Base-by-base conservation (phyloP, 768 basidiomycete species). In the Suillus placidus region DNA sequence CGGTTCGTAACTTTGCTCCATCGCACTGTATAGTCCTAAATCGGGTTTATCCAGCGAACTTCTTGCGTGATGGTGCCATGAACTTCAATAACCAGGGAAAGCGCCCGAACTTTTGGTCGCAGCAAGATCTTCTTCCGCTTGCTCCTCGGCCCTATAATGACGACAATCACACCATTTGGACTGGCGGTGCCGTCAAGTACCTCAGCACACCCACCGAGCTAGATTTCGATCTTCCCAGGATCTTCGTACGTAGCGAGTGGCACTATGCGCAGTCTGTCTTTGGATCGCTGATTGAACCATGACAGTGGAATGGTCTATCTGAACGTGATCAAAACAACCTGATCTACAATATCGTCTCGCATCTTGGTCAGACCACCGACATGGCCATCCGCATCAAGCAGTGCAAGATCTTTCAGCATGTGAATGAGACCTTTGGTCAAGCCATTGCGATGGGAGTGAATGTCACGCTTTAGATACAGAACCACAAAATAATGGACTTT, bases 111-210 rank as follows among this genome's bases (percentile, higher is more conserved):
- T 80, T 78, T 69, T 70, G 75, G 63, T 80, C 80, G 3, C 79
- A 80, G 34, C 72, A 76, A 56, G 71, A 75, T 62, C 65, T 73
- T 60, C 74, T 81, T 57, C 68, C 77, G 47, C 71, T 82, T 26
- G 71, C 69, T 38, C 69, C 71, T 26, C 74, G 76, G 7, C 73
- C 77, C 12, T 81, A 78, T 67, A 73, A 77, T 42, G 76, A 80
- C 37, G 80, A 81, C 18, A 80, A 78, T 37, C 80, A 81, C 63
- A 80, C 79, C 55, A 72, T 75, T 54, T 81, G 81, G 81, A 72
- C 71, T 7, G 80, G 81, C 20, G 81, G 80, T 52, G 81, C 80
- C 6, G 74, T 82, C 54, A 77, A 73, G 42, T 77, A 75, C 35
- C 68, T 81, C 42, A 75, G 78, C 45, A 69, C 71, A 14, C 76